A percentile compares a stretch with the other conserved stretches of the same genome.
Evolutionary conservation across 495 filamentous ascomycete genomes (phyloP).

Genomic region (Lepraria neglecta): DNA sequence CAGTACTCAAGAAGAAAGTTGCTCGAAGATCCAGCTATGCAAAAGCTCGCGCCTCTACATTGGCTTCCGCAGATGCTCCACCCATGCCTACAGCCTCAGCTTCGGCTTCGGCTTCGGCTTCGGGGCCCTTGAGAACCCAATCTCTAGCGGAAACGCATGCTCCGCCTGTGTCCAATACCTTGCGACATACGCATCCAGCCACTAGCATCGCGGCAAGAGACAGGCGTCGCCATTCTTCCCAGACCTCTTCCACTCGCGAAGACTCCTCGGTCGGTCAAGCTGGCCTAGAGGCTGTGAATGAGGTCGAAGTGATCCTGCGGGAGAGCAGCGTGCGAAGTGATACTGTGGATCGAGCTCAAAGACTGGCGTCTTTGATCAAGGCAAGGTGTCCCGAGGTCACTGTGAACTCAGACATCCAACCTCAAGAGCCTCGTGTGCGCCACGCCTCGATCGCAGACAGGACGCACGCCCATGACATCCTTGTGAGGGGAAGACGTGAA

Average conservation of each 20-base stretch:
- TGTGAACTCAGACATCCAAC: conserved; percentile 4
- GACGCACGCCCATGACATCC: conserved; percentile 11
- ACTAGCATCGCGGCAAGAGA: not conserved
- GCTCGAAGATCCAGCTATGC: conserved; percentile 15
- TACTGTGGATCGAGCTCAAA: conserved; percentile 14
- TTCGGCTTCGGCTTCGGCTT: not conserved
- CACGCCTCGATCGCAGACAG: conserved; percentile 2
- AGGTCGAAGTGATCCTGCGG: not conserved
- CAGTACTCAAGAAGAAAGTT: not conserved
- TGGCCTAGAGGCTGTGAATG: conserved; percentile 16
- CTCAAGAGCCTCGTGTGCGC: not conserved
- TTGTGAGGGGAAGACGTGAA: conserved; percentile 10
- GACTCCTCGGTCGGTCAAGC: conserved; percentile 16
- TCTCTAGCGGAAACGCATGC: not conserved
- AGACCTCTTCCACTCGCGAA: not conserved
- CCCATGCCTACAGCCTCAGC: too few relatives aligned
- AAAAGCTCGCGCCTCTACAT: not conserved
- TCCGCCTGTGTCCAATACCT: not conserved
- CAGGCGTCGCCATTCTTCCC: not conserved
- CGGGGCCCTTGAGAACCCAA: not conserved
- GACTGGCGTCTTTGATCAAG: conserved; percentile 15
- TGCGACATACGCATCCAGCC: conserved; percentile 5
- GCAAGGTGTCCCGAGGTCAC: not conserved
- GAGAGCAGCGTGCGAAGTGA: conserved; percentile 11
- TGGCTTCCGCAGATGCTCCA: not conserved